Percentiles rank a stretch among this genome's conserved stretches.
Conservation (phyloP, 1,284 basidiomycete species). For the Tilletia caries region DNA sequence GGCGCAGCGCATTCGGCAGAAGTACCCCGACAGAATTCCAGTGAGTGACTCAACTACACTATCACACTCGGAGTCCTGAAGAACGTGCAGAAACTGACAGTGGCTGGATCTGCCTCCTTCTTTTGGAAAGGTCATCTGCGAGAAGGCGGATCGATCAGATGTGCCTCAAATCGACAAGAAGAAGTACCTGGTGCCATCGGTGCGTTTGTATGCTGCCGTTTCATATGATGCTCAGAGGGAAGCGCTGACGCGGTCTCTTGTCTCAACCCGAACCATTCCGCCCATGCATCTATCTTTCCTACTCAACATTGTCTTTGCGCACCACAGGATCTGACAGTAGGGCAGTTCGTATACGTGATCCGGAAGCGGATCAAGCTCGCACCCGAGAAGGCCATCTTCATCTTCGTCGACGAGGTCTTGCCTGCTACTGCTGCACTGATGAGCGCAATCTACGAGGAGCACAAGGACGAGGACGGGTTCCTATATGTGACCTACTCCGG, state of each 20-base stretch:
- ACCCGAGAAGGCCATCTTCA: conserved; percentile 80
- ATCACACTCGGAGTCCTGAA: background rate
- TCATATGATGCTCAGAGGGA: background rate
- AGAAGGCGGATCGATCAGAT: conserved; percentile 98
- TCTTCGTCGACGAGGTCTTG: conserved; percentile 76
- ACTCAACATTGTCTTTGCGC: background rate
- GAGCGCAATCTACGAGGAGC: conserved; percentile 99
- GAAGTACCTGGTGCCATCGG: conserved; percentile 96
- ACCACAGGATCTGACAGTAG: conserved; percentile 82
- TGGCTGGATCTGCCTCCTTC: background rate
- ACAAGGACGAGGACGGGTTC: conserved; percentile 59
- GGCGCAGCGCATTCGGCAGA: conserved; percentile 89
- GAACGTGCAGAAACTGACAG: background rate
- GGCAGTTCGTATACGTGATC: conserved; percentile 96
- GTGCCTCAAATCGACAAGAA: conserved; percentile 99
- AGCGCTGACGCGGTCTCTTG: background rate
- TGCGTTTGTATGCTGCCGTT: conserved; percentile 12
- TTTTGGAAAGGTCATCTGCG: conserved; percentile 87
- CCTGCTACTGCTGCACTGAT: conserved; percentile 97
- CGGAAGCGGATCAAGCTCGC: conserved; percentile 99
- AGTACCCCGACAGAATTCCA: conserved; percentile 97
- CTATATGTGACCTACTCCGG: conserved; percentile 33
- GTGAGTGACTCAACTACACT: too few species aligned
- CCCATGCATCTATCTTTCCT: too few species aligned
- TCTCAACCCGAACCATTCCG: background rate